Conservation (phyloP, 2,329 filamentous ascomycete species). For the Elsinoe necatrix region DNA sequence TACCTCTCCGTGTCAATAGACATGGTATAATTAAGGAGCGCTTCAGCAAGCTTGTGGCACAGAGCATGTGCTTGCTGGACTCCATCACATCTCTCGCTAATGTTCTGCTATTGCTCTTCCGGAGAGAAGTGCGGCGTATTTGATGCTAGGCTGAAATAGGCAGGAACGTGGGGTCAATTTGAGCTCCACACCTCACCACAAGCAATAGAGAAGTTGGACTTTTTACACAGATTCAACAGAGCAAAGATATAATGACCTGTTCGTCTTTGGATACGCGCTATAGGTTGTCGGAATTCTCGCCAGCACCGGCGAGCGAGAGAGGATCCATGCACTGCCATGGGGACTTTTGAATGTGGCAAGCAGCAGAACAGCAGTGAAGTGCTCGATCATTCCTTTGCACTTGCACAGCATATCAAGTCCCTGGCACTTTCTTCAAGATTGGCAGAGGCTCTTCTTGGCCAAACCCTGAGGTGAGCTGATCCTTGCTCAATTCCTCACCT, state of each 20-base stretch:
- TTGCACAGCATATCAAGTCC: too few relatives aligned
- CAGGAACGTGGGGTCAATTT: background rate
- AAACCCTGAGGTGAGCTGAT: background rate
- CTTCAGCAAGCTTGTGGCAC: background rate
- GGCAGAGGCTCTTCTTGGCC: background rate
- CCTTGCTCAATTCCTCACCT: background rate
- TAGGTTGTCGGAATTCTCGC: too few relatives aligned
- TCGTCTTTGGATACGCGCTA: too few relatives aligned
- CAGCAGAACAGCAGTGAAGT: too few relatives aligned
- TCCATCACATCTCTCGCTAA: background rate
- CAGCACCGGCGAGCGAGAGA: too few relatives aligned
- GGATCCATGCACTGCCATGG: too few relatives aligned
- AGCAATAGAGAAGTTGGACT: background rate
- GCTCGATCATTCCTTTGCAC: too few relatives aligned
- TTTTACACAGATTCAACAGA: too few relatives aligned
- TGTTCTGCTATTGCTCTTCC: background rate
- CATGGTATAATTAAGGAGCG: background rate
- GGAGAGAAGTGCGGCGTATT: background rate
- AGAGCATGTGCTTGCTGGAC: background rate
- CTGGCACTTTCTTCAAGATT: background rate
- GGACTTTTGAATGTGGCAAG: too few relatives aligned
- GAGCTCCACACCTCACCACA: background rate
- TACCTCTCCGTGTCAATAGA: background rate
- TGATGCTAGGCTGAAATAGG: background rate
- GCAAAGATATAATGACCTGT: too few relatives aligned